Conservation (phyloP, 352 stramenopile species). For the Thraustotheca clavata region DNA sequence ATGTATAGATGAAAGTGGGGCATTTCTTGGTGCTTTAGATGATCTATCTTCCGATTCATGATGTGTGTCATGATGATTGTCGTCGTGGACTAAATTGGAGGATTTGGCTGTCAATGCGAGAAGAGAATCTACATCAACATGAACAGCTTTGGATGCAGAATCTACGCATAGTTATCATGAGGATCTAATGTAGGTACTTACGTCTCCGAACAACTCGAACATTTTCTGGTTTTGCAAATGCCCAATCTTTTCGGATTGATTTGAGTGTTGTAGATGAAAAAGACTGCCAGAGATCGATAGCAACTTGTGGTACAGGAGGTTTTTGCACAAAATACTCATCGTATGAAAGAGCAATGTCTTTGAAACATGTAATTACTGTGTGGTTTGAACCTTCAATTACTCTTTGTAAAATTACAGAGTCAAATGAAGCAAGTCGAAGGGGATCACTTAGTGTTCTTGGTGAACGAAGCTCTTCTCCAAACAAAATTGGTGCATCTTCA, state of each 20-base stretch:
- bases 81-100: neutral
- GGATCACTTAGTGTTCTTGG: constrained; percentile 32
- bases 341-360: constrained; percentile 67
- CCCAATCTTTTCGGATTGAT: constrained; percentile 5
- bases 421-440: constrained; percentile 30
- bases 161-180: neutral
- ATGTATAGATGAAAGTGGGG: neutral
- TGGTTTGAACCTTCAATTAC: neutral
- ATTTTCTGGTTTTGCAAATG: neutral
- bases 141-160: neutral
- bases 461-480: constrained; percentile 64
- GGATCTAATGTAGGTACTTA: neutral
- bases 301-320: constrained; percentile 32
- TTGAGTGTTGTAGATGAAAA: constrained; percentile 28
- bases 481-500: constrained; percentile 72
- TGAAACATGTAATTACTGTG: constrained; percentile 22
- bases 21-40: neutral
- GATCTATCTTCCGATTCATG: neutral
- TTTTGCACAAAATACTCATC: constrained; percentile 59
- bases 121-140: neutral
- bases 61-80: neutral
- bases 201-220: neutral
- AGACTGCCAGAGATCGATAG: constrained; percentile 36
- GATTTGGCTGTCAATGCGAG: neutral
- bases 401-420: neutral